Evolutionary conservation across 768 basidiomycete species (phyloP).

Genomic region (Leccinellum rugosiceps): DNA sequence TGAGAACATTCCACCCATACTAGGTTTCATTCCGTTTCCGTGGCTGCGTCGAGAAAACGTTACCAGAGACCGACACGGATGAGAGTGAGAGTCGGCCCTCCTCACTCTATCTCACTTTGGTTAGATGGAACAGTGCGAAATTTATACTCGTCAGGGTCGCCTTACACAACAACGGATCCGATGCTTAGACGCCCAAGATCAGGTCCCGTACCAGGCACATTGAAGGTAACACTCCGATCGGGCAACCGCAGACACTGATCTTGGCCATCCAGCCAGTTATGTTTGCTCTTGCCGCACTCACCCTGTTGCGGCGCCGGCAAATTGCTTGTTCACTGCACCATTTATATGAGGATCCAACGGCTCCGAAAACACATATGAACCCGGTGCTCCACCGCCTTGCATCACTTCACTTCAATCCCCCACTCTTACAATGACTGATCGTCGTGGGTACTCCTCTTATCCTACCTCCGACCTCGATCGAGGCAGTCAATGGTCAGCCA

Average conservation of each 20-base stretch:
- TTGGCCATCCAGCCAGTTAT: slow-evolving; percentile 25
- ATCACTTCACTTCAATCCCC: slow-evolving; percentile 4
- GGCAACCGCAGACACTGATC: slow-evolving; percentile 28
- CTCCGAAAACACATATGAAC: slow-evolving; percentile 36
- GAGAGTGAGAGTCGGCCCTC: slow-evolving; percentile 12
- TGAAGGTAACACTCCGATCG: slow-evolving; percentile 21
- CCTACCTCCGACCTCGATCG: slow-evolving; percentile 16
- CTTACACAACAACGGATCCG: slow-evolving; percentile 11
- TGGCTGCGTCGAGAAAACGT: slow-evolving; percentile 18
- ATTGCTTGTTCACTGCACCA: slow-evolving; percentile 22
- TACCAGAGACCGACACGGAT: slow-evolving; percentile 10
- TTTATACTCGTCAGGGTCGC: slow-evolving; percentile 25
- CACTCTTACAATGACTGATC: slow-evolving; percentile 24
- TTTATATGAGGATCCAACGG: slow-evolving; percentile 29
- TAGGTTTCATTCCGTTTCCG: slow-evolving; percentile 16
- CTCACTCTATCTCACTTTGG: slow-evolving; percentile 30
- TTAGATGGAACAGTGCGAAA: slow-evolving; percentile 22
- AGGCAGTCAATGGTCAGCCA: slow-evolving; percentile 22
- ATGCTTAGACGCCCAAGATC: slow-evolving; percentile 23
- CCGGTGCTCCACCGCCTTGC: slow-evolving; percentile 11
- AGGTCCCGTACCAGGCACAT: slow-evolving; percentile 33
- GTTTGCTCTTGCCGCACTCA: slow-evolving; percentile 29
- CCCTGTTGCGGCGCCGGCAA: slow-evolving; percentile 34
- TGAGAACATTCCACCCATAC: slow-evolving; percentile 19
- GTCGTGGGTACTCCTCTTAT: slow-evolving; percentile 30